Base-by-base conservation (phyloP, 139 green algal genomes). In the Pseudopediastrum boryanum region DNA sequence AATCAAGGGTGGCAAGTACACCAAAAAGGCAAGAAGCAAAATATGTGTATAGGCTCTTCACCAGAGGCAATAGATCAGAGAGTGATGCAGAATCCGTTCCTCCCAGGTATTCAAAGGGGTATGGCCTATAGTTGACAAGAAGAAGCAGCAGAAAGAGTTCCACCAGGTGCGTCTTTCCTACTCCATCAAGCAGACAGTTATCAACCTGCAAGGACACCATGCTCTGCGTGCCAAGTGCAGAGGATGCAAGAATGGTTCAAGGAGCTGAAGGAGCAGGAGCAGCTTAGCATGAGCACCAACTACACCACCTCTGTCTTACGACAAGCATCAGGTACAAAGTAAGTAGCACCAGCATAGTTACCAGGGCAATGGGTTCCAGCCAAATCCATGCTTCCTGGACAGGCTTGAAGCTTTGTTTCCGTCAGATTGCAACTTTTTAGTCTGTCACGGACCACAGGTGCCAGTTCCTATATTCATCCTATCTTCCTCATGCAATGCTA, bases 101-200 rank as follows among this genome's bases (percentile, higher is more conserved):
- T 8, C 36, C 38, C 82, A 89, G 85, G 51, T 85, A 23, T 85
- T 90, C 62, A 78, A 68, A 2, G 61, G 65, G 33, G 50, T 83
- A 19, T 84, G 83, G 65, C 85, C 85, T 4, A 71, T 88, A 5
- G n/a, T 44, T 1, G 85, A 86, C 50, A 83, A 83, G 43, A 73
- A 82, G 27, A 73, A 81, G 12, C 71, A 82, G 38, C 82, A 87
- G 35, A 85, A 85, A 44, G 83, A 86, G 6, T 90, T 90, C 44
- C 86, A 88, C 21, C 72, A 85, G 82, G 85, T 87, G 12, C 29
- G 78, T 36, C 23, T 21, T 27, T 33, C n/a, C 1, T 56, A 9
- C 6, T 67, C 25, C 21, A 77, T 29, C 56, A 72, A 19, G 42
- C 54, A 72, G 21, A 39, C 13, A 35, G 50, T 23, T 6, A 35